These are phyloP conservation scores for Penicillium nucicola DNA, from an alignment of 495 filamentous ascomycete genomes.

Conservation along the genomic window DNA sequence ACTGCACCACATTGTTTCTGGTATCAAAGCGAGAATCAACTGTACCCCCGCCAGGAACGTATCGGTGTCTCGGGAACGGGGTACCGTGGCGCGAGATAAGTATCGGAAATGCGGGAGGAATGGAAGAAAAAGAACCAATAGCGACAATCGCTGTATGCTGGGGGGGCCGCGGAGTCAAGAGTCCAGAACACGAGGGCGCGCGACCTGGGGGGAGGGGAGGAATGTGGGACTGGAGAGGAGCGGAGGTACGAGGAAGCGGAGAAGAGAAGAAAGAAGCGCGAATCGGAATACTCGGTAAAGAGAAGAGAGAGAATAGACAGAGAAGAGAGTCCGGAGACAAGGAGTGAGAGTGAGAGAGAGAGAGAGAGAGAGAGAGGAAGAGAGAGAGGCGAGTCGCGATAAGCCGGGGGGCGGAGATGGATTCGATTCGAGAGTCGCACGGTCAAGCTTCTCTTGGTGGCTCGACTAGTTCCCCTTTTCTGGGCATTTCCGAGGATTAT, in stretches of 20 bases:
- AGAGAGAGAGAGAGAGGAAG: constrained; percentile 4
- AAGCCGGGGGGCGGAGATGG: constrained; percentile 28
- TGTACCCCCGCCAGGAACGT: constrained; percentile 6
- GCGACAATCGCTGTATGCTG: background rate
- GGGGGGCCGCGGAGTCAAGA: background rate
- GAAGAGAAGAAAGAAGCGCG: background rate
- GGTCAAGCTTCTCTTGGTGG: constrained; percentile 42
- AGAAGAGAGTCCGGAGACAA: too few species aligned
- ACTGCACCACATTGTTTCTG: constrained; percentile 38
- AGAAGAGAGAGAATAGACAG: background rate
- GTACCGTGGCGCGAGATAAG: background rate
- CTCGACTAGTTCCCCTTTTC: constrained; percentile 19
- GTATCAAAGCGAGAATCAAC: constrained; percentile 13
- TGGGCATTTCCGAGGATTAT: constrained; percentile 9
- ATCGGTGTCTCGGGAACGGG: constrained; percentile 4
- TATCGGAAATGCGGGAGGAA: background rate
- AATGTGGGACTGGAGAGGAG: constrained; percentile 14
- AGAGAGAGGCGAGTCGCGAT: constrained; percentile 11
- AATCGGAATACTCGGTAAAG: constrained; percentile 1
- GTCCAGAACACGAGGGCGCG: constrained; percentile 3
- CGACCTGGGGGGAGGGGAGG: constrained; percentile 5
- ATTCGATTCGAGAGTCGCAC: constrained; percentile 26
- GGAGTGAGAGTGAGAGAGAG: constrained; percentile 13
- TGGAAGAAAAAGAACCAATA: background rate
- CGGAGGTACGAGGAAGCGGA: constrained; percentile 3